Evolutionary conservation across 768 basidiomycete species (phyloP), one percentile per base, ranked within the genome.

Genomic region (Amanita jacksonii): DNA sequence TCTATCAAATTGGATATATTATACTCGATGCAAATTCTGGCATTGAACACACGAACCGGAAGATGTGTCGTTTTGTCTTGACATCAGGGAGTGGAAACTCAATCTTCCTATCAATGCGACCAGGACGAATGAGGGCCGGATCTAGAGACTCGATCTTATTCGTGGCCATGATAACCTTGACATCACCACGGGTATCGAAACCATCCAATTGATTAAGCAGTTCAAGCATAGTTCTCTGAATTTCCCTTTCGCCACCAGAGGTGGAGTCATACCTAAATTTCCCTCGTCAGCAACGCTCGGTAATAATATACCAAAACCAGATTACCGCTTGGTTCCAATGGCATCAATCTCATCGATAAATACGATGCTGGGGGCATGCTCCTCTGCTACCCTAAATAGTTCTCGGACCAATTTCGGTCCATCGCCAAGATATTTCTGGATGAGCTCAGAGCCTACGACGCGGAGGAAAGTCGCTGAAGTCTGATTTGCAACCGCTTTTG

Each of bases 261-360:
- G 92, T 94, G 16, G 96, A 98, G 52, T 99, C 96, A 61, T 98
- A 99, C 47, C 91, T 96, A 40, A 10, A 32, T 45, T 2, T 25
- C 37, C 32, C 33, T 45, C 48, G 49, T 45, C 23, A 31, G 9
- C 43, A 42, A 45, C 31, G 22, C 19, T 38, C 10, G 13, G 27
- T 3, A 13, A 27, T 5, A 16, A 38, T 9, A 16, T 41, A 37
- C 61, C 18, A 39, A 39, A 44, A 15, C n/a, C 6, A 15, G 28
- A 74, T 45, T 49, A 91, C 85, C 96, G 85, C 67, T 99, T 99
- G 5, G 94, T 98, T 60, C 96, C 94, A 54, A 98, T 76, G 10
- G 96, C 96, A 57, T 99, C 96, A 45, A 99, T 97, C 63, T 99
- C 96, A 62, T 99, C 96, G 59, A 99, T 98, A 66, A 99, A 98